Percentiles rank a stretch among this genome's conserved stretches.
These are phyloP conservation scores for Colletotrichum theobromicola DNA, from an alignment of 2,329 filamentous ascomycete species.

Conservation along the genomic window DNA sequence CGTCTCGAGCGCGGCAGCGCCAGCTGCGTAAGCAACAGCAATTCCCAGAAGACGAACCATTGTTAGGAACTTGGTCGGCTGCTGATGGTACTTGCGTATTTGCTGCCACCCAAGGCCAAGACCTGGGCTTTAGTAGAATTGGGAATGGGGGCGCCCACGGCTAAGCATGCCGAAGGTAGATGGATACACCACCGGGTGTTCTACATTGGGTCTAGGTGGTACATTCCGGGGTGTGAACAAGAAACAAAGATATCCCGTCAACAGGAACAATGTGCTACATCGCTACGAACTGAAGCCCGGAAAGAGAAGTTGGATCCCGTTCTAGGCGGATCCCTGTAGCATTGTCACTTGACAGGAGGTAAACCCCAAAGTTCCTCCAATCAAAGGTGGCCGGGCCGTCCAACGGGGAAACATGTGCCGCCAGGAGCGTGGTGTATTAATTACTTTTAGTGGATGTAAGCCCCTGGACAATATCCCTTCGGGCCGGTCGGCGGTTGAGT, in stretches of 20 bases:
- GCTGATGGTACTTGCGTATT: neutral
- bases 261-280: neutral
- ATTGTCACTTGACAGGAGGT: neutral
- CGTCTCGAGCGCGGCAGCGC: neutral
- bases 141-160: neutral
- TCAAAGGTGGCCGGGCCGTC: neutral
- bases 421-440: neutral
- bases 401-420: neutral
- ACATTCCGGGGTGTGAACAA: neutral
- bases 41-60: neutral
- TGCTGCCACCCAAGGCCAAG: neutral
- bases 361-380: neutral
- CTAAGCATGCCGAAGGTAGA: neutral
- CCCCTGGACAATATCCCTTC: neutral
- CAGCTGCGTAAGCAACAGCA: neutral
- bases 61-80: neutral
- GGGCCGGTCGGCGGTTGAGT: neutral
- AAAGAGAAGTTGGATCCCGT: neutral
- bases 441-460: neutral
- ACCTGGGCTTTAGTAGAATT: neutral
- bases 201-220: neutral
- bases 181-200: neutral
- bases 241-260: neutral
- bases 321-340: neutral
- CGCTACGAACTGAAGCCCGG: neutral